A percentile compares a stretch with the other conserved stretches of the same genome.
Conservation (phyloP, 1,284 basidiomycete species). For the Tremellales sp. region DNA sequence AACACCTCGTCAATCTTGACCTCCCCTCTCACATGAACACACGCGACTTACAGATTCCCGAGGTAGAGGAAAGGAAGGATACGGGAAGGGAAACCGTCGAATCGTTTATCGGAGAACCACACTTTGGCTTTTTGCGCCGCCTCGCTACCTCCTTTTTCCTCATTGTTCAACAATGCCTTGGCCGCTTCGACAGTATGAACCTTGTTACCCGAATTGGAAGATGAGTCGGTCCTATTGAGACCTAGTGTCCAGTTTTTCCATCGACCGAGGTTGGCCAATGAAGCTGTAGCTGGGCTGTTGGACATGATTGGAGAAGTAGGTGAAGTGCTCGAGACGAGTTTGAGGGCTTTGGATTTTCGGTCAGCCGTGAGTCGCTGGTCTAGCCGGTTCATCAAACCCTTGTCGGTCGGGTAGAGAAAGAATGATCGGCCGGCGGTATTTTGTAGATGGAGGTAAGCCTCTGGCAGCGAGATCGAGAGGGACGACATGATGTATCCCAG, state of each 20-base stretch:
- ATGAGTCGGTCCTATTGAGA: constrained; percentile 2
- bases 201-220: background rate
- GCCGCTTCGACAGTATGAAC: constrained; percentile 23
- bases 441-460: constrained; percentile 74
- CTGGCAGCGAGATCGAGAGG: constrained; percentile 64
- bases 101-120: constrained; percentile 89
- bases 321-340: constrained; percentile 16
- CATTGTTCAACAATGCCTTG: constrained; percentile 23
- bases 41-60: constrained; percentile 73
- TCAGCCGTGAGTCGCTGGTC: constrained; percentile 57
- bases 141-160: constrained; percentile 24
- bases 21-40: background rate
- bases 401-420: constrained; percentile 84
- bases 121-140: constrained; percentile 52
- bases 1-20: constrained; percentile 13
- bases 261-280: constrained; percentile 5
- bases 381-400: constrained; percentile 68
- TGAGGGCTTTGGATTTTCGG: constrained; percentile 31
- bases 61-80: constrained; percentile 93
- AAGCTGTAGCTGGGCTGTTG: too few relatives aligned
- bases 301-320: constrained; percentile 8
- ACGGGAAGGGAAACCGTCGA: constrained; percentile 93
- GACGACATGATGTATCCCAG: constrained; percentile 83
- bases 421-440: constrained; percentile 61
- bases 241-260: constrained; percentile 36